Conservation (phyloP, 2,329 filamentous ascomycete genomes). For the Exophiala sp. region DNA sequence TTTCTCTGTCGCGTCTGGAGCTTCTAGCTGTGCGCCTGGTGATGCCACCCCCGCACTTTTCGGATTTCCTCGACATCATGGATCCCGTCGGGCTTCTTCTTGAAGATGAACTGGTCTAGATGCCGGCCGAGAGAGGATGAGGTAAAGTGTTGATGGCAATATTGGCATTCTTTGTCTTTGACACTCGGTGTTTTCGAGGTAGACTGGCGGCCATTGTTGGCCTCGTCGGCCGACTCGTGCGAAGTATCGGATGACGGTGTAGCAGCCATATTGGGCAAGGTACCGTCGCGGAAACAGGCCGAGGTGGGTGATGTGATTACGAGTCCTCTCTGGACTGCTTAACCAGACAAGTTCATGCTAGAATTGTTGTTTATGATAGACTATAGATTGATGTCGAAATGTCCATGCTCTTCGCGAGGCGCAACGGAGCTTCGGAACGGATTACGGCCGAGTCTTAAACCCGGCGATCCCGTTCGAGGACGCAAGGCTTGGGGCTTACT, state of each 20-base stretch:
- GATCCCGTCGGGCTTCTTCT: conserved; percentile 87
- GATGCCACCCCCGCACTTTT: conserved; percentile 73
- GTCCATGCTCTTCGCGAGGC: neutral
- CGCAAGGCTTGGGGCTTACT: neutral
- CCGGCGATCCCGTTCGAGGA: neutral
- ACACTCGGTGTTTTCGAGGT: conserved; percentile 39
- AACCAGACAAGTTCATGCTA: too few relatives aligned
- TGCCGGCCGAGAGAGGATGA: conserved; percentile 90
- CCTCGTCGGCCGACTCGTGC: conserved; percentile 22
- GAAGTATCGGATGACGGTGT: conserved; percentile 22
- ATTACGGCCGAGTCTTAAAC: neutral
- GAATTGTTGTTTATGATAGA: too few relatives aligned
- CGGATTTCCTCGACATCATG: conserved; percentile 87
- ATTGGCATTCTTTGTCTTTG: conserved; percentile 86
- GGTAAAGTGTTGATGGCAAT: conserved; percentile 83
- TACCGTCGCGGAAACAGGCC: conserved; percentile 1
- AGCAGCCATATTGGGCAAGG: conserved; percentile 13
- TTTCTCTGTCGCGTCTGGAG: conserved; percentile 56
- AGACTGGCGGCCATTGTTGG: conserved; percentile 5
- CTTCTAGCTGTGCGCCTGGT: conserved; percentile 76
- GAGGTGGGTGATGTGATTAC: neutral
- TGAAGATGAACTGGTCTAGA: conserved; percentile 87
- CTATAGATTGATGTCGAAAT: neutral
- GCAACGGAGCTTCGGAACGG: neutral
- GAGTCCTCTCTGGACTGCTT: conserved; percentile 5